Base-by-base conservation (phyloP, 164 flowering plant species). In the Protea cynaroides region DNA sequence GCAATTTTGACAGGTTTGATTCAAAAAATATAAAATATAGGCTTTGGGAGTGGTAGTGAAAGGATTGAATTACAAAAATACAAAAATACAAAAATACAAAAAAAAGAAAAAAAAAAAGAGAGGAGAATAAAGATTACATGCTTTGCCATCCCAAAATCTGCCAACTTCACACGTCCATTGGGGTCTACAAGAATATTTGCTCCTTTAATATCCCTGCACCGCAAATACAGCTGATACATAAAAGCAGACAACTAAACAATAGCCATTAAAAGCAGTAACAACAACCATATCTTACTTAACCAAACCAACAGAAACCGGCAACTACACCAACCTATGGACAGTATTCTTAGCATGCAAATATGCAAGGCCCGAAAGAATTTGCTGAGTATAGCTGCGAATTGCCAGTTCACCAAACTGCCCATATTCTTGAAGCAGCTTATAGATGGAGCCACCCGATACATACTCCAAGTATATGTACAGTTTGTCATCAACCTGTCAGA, bases 141-240 rank as follows among this genome's bases (percentile, higher is more conserved):
- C 19, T 49, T 49, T 49, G 52, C 52, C 52, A 49, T 49, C 19
- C 52, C 52, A 49, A 49, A 49, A 49, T 83, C 88, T 57, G 88
- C 89, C 73, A 89, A 66, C 74, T 92, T 92, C 24, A 92, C 86
- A 21, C 95, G 86, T 2, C 98, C 98, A 78, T 75, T 85, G 53
- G 96, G 98, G 64, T 92, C 98, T 19, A 89, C 98, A 62, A 92
- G 89, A 69, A 92, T 84, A 80, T 92, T 92, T 70, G 96, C 98
- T 64, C 98, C 98, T 79, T 92, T 92, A 22, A 92, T 89, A 74
- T 92, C 98, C 84, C 98, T 92, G 80, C 56, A 58, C 38, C 71
- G 52, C 10, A 72, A 29, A 40, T 40, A 40, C 8, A 12, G 14
- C 46, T 12, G 14, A 40, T 40, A 12, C 8, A 1, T 40, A 40